These are phyloP conservation scores for Dryas octopetala DNA, from an alignment of 306 rosid genomes.

Conservation along the genomic window DNA sequence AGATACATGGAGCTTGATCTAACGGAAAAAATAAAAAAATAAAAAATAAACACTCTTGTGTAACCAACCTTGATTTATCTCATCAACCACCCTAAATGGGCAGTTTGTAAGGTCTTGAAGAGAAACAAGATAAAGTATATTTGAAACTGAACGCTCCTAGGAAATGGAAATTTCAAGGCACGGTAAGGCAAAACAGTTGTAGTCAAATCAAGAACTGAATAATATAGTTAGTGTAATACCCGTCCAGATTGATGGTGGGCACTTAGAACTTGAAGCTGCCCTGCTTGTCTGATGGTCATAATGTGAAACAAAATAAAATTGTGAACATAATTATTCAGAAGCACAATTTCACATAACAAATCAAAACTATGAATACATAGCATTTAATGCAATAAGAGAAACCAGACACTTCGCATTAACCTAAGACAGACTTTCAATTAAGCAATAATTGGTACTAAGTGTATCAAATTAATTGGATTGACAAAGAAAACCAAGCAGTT, in stretches of 20 bases:
- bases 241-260: conserved; percentile 99
- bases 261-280: conserved; percentile 81
- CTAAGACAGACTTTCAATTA: too few relatives aligned
- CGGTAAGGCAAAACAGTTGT: conserved; percentile 3
- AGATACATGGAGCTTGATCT: background rate
- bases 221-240: conserved; percentile 46
- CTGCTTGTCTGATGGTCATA: conserved; percentile 54
- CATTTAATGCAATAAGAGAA: background rate
- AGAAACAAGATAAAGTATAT: conserved; percentile 94
- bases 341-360: background rate
- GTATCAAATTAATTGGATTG: too few relatives aligned
- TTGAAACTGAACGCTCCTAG: conserved; percentile 92
- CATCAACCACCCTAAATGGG: conserved; percentile 98
- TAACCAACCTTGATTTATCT: conserved; percentile 89
- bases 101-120: conserved; percentile 95
- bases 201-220: conserved; percentile 21
- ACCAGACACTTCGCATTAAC: too few relatives aligned
- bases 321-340: conserved; percentile 10
- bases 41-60: conserved; percentile 10
- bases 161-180: conserved; percentile 23
- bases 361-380: background rate
- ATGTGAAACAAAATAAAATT: conserved; percentile 17
- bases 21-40: background rate
- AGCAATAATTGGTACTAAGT: too few relatives aligned
- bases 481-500: too few relatives aligned